phyloP scores from a whole-genome alignment of 352 stramenopile genomes.

The Pythium graminicola region DNA sequence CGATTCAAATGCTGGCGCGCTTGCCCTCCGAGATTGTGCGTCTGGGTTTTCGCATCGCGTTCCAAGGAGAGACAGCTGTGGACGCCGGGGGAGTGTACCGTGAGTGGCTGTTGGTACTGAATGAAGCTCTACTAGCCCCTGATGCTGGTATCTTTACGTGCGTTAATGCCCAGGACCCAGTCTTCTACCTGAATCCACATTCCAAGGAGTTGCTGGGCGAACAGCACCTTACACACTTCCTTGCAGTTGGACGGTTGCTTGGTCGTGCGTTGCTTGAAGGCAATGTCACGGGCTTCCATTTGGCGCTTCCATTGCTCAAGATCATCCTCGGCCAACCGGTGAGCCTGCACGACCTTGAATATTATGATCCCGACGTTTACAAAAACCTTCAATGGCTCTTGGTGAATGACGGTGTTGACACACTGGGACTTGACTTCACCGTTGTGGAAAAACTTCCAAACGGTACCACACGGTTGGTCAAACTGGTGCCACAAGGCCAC shows the following conservation, averaged over 20 bases:
- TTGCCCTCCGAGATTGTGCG: conserved; percentile 15
- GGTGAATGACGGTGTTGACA: conserved; percentile 17
- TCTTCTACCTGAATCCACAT: conserved; percentile 28
- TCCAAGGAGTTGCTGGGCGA: too few relatives aligned
- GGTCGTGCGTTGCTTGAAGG: conserved; percentile 45
- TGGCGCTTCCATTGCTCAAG: conserved; percentile 91
- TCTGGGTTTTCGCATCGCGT: conserved; percentile 41
- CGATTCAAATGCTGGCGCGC: conserved; percentile 19
- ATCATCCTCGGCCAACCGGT: conserved; percentile 89
- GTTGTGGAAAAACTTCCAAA: conserved; percentile 28
- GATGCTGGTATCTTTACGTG: conserved; percentile 24
- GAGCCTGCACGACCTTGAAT: conserved; percentile 85
- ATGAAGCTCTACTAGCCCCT: conserved; percentile 21
- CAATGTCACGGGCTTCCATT: conserved; percentile 83
- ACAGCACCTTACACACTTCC: too few relatives aligned
- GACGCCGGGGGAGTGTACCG: conserved; percentile 61
- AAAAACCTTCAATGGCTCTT: conserved; percentile 30
- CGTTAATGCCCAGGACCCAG: conserved; percentile 25
- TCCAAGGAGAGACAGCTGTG: conserved; percentile 43
- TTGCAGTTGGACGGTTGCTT: conserved; percentile 25
- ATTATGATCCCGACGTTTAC: conserved; percentile 28
- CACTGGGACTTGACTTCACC: conserved; percentile 50
- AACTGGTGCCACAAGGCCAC: conserved; percentile 26
- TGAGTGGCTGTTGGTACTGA: conserved; percentile 61
- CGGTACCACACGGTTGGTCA: conserved; percentile 28